A percentile compares a stretch with the other conserved stretches of the same genome.
Conservation (phyloP, 805 yeast species). For the Saccharomycopsis javanensis region DNA sequence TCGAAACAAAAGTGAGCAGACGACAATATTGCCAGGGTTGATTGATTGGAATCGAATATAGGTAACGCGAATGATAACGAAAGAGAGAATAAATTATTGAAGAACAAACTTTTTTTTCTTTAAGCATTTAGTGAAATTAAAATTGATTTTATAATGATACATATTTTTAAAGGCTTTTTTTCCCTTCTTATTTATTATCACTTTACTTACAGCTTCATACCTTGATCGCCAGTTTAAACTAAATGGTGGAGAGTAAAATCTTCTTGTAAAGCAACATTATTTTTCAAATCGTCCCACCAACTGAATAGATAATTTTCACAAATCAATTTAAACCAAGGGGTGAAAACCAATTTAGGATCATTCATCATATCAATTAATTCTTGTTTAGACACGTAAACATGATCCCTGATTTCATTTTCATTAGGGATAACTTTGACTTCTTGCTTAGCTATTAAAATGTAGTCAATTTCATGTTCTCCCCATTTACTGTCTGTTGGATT, state of each 20-base stretch:
- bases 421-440: conserved; percentile 41
- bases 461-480: conserved; percentile 98
- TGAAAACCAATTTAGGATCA: conserved; percentile 59
- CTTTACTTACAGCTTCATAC: background rate
- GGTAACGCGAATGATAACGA: background rate
- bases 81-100: too few relatives aligned
- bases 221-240: too few relatives aligned
- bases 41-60: too few relatives aligned
- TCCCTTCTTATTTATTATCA: background rate
- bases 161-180: background rate
- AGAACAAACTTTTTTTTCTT: too few relatives aligned
- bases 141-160: background rate
- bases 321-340: conserved; percentile 97
- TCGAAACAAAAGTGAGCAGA: background rate
- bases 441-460: conserved; percentile 63
- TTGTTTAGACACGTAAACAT: conserved; percentile 57
- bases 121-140: too few relatives aligned
- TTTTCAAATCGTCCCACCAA: conserved; percentile 83
- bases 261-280: conserved; percentile 39
- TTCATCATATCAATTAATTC: conserved; percentile 70
- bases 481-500: conserved; percentile 67
- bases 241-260: conserved; percentile 28
- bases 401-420: conserved; percentile 80
- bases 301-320: conserved; percentile 83
- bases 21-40: background rate